A percentile compares a stretch with the other conserved stretches of the same genome.
phyloP scores from a whole-genome alignment of 148 eudicot species.

The Persicaria maculosa region DNA sequence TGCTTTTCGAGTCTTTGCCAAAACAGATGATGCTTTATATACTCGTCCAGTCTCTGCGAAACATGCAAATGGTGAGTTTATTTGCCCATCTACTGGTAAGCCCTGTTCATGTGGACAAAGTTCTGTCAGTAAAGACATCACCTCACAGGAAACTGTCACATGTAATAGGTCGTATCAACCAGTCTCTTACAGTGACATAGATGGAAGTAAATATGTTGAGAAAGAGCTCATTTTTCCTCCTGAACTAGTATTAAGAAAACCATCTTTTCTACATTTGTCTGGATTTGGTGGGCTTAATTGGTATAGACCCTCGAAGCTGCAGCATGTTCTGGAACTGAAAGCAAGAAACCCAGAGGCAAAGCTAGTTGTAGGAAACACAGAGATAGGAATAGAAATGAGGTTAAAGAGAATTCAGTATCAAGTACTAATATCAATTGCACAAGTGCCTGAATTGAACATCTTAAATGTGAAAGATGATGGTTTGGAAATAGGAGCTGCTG shows the following conservation, averaged over 20 bases:
- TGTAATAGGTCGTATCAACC: slow-evolving; percentile 29
- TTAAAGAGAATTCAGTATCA: slow-evolving; percentile 69
- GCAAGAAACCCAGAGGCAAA: slow-evolving; percentile 68
- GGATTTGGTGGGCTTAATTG: slow-evolving; percentile 81
- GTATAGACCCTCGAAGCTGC: slow-evolving; percentile 69
- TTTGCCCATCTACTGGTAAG: slow-evolving; percentile 93
- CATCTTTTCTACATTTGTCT: slow-evolving; percentile 42
- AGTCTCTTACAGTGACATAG: slow-evolving; percentile 59
- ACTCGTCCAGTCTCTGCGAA: slow-evolving; percentile 30
- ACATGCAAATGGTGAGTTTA: slow-evolving; percentile 38
- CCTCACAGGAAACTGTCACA: slow-evolving; percentile 15
- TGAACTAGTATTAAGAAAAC: slow-evolving; percentile 58
- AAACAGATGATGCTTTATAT: slow-evolving; percentile 66
- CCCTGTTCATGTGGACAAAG: slow-evolving; percentile 82
- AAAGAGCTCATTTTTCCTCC: slow-evolving; percentile 97
- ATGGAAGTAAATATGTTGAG: slow-evolving; percentile 65
- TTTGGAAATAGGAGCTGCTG: slow-evolving; percentile 90
- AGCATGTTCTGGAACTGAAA: slow-evolving; percentile 78
- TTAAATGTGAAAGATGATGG: slow-evolving; percentile 63
- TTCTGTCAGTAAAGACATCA: slow-evolving; percentile 22
- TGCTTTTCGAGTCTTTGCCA: slow-evolving; percentile 91
- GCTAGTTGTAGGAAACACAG: slow-evolving; percentile 80
- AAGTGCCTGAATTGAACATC: slow-evolving; percentile 73
- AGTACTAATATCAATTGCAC: slow-evolving; percentile 60
- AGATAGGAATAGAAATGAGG: slow-evolving; percentile 94